Base-by-base conservation (phyloP, 805 yeast genomes). In the Metschnikowia baotianmanensis region DNA sequence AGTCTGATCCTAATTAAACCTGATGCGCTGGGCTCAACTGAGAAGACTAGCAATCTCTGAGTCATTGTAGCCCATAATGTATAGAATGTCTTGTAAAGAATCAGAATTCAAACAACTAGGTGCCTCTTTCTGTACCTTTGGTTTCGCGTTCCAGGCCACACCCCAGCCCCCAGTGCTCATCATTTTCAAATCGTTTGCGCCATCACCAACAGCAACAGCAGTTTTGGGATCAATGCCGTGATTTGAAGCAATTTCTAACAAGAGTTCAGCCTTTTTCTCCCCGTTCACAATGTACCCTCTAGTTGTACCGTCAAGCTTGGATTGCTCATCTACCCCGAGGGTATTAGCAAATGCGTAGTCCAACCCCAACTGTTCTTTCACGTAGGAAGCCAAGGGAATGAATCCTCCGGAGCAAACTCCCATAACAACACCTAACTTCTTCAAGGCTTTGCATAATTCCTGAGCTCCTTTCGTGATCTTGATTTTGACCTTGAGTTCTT, bases 331-430 rank as follows among this genome's bases (percentile, higher is more conserved):
- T 8, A 58, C 53, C 10, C 71, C 70, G 40, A 86, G 63, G 20
- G 69, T 72, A 59, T 93, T 93, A 15, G 99, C 99, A 63, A 74
- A 86, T 2, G 96, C 96, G 57, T 85, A 91, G 62, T 91, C 95
- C 30, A 93, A 70, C 0, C 78, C 79, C 27, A 93, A 69, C 45
- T 75, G 71, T 9, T 66, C 71, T 53, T 87, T 80, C 38, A 93
- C 80, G 69, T 77, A 77, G 44, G 74, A 71, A 1, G 98, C 99
- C 51, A 93, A 73, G 4, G 95, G 96, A 28, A 86, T 72, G 58
- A 93, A 93, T 0, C 99, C 99, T 26, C 99, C 99, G 20, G 95
- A 84, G 36, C 93, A 77, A 2, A 93, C 98, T 3, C 90, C 97
- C 57, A 85, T 66, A 46, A 80, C 78, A 42, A 81, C 75, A 2